Evolutionary conservation across 306 rosid species (phyloP), one percentile per base, ranked within the genome.

Genomic region (Pyrus bretschneideri): DNA sequence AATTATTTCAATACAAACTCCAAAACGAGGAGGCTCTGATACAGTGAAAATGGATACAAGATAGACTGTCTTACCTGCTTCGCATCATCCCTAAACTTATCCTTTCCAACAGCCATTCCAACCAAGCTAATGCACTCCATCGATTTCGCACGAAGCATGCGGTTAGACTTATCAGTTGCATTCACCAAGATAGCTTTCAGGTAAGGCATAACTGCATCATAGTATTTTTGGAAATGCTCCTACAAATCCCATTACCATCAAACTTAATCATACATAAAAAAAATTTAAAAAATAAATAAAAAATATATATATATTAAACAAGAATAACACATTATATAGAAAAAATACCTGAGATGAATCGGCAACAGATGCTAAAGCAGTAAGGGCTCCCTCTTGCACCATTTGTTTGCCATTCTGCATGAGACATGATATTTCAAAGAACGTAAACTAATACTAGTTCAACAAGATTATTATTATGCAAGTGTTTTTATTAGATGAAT

Each of bases 51-150:
- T 15, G 22, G 52, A 61, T 65, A n/a, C 59, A 31, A 54, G 22
- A 55, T 64, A 72, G 51, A 25, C 72, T 38, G 68, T 70, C 38
- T 44, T 72, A 96, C 97, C 91, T 96, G 97, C 89, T 95, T 95
- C n/a, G 99, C 99, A 66, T 95, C 99, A 82, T 89, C 97, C 92
- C 96, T 89, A 73, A 95, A 95, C 78, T 95, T 95, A 51, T 95
- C 99, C 86, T 95, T 95, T 45, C 99, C 99, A 76, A 95, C 99
- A 67, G 99, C 99, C 99, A 95, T 95, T 60, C 99, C 99, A 80
- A 95, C 99, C 86, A 95, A 85, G 80, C 99, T 95, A 77, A 95
- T 95, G 76, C 99, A 95, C 90, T 95, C 99, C 99, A 95, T 95
- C 73, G 99, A 92, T 86, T 95, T 95, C 3, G 99, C 99, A 35